Evolutionary conservation across 1,139 yeast species (phyloP).

Genomic region (Oligophagozyma castellii): DNA sequence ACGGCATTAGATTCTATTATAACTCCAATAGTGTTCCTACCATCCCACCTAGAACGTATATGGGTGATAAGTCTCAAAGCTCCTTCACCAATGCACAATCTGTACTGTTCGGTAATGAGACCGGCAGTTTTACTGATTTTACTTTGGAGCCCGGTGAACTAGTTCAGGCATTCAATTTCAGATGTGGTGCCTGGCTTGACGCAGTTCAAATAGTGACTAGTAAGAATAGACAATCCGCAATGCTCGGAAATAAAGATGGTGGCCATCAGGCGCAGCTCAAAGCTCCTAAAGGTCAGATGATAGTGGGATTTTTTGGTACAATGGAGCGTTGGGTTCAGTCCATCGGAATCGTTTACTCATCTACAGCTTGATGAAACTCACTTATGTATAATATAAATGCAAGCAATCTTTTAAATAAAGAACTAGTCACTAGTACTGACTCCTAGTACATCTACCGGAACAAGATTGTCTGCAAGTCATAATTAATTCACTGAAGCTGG

Average conservation of each 20-base stretch:
- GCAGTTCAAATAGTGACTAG: slow-evolving; percentile 57
- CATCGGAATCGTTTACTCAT: slow-evolving; percentile 39
- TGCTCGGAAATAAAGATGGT: slow-evolving; percentile 53
- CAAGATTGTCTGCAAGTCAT: too few relatives aligned
- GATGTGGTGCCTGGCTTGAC: slow-evolving; percentile 85
- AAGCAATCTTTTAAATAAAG: too few relatives aligned
- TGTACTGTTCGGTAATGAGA: slow-evolving; percentile 49
- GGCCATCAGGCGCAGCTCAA: slow-evolving; percentile 49
- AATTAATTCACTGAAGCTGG: too few relatives aligned
- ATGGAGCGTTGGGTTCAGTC: slow-evolving; percentile 60
- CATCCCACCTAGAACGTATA: slow-evolving; percentile 36
- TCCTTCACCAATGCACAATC: slow-evolving; percentile 8
- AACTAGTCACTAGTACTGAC: too few relatives aligned
- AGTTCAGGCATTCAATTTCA: slow-evolving; percentile 44
- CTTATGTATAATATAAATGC: too few relatives aligned
- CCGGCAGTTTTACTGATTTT: slow-evolving; percentile 44
- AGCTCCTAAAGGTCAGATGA: slow-evolving; percentile 43
- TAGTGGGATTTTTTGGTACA: slow-evolving; percentile 61
- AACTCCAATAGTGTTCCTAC: slow-evolving; percentile 25
- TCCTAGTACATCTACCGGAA: too few relatives aligned
- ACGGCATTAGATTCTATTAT: slow-evolving; percentile 42
- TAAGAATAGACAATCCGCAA: slow-evolving; percentile 37
- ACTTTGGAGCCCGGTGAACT: slow-evolving; percentile 41
- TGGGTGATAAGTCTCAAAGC: slow-evolving; percentile 18
- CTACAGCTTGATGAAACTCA: too few relatives aligned